phyloP scores from a whole-genome alignment of 1,139 yeast genomes.

The Suhomyces coccinellae region DNA sequence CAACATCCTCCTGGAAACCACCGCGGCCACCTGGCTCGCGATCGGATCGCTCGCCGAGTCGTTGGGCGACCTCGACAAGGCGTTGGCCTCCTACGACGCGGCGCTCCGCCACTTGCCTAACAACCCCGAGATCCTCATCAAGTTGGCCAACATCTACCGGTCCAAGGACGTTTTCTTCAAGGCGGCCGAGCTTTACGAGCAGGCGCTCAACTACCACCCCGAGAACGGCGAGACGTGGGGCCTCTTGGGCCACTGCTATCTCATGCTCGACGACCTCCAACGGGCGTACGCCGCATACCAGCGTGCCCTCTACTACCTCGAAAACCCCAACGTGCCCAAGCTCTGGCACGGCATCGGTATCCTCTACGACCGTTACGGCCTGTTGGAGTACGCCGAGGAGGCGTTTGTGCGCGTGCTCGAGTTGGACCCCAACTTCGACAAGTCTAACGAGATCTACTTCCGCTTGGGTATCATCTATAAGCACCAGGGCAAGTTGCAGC shows the following conservation, averaged over 20 bases:
- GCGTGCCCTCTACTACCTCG: conserved; percentile 86
- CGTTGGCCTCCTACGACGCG: conserved; percentile 85
- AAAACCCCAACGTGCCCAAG: conserved; percentile 93
- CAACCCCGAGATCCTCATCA: conserved; percentile 80
- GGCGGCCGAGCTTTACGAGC: conserved; percentile 91
- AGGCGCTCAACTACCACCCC: conserved; percentile 77
- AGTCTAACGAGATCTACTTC: conserved; percentile 94
- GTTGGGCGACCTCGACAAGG: conserved; percentile 85
- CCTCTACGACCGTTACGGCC: conserved; percentile 91
- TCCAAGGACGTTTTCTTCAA: conserved; percentile 87
- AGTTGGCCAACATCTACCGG: conserved; percentile 85
- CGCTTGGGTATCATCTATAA: conserved; percentile 96
- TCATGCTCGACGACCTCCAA: conserved; percentile 94
- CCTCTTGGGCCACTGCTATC: conserved; percentile 89
- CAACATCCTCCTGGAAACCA: conserved; percentile 54
- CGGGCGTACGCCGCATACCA: conserved; percentile 96
- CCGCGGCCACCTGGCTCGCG: conserved; percentile 91
- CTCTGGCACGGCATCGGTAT: conserved; percentile 99
- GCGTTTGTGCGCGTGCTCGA: conserved; percentile 95
- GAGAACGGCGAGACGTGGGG: conserved; percentile 99
- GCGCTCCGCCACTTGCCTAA: conserved; percentile 86
- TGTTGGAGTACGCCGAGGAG: conserved; percentile 95
- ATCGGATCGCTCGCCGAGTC: conserved; percentile 89
- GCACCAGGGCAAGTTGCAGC: conserved; percentile 84
- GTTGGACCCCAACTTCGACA: conserved; percentile 93